Evolutionary conservation across 345 rosid species (phyloP), one percentile per base, ranked within the genome.

Genomic region (Camelina neglecta): DNA sequence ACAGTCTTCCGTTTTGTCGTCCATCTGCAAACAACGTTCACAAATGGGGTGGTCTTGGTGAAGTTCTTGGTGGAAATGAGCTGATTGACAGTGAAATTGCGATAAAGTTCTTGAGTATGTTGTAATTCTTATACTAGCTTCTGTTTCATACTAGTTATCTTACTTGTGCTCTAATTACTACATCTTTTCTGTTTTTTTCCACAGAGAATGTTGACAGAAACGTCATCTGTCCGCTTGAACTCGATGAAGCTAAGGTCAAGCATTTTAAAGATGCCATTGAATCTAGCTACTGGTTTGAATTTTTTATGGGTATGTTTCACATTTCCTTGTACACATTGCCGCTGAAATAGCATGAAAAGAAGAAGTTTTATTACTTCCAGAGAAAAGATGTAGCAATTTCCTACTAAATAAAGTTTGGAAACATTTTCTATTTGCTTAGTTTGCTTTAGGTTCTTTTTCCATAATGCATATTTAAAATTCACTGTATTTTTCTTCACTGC

Each of bases 21-120:
- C 86, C 84, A 45, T 69, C 93, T 78, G 83, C 31, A 20, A 83
- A 81, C 79, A 76, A 86, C 49, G 86, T 87, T 63, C 99, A 96
- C 84, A 96, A 96, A 81, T 96, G 98, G 99, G 99, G 96, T 81
- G 99, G 98, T 54, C 98, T 96, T 78, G 99, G 98, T 72, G 99
- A 96, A 84, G 99, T 93, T 80, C 88, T 96, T 11, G 99, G 99
- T 83, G 99, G 99, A 73, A 96, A 96, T 80, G 99, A 96, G 78
- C 98, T 96, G 73, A 93, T 96, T 69, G 99, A 93, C 80, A 93
- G 99, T 81, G 85, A 85, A 80, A 83, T 93, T 54, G 86, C 87
- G 49, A 84, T 96, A 24, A 96, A 93, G 79, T 96, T 88, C 83
- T 78, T 15, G 87, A 91, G 99, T 96, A 86, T 18, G 93, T 82